phyloP scores from a whole-genome alignment of 257 asterid genomes.

The Nicotiana benthamiana region DNA sequence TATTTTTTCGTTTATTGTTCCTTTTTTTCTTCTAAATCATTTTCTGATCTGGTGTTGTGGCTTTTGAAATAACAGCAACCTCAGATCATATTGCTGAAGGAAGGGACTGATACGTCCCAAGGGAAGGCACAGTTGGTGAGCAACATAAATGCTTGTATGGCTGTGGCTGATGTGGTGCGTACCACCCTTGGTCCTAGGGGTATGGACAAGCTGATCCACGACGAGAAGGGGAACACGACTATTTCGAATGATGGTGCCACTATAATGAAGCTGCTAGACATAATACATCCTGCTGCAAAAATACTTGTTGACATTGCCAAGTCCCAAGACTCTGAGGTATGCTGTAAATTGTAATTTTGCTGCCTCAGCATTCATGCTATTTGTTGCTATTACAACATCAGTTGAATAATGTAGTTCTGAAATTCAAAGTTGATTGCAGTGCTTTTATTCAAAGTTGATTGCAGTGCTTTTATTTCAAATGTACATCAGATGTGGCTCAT shows the following conservation, averaged over 20 bases:
- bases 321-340: slow-evolving; percentile 98
- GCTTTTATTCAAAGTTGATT: background rate
- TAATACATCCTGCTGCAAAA: slow-evolving; percentile 96
- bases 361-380: background rate
- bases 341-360: background rate
- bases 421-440: background rate
- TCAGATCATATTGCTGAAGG: slow-evolving; percentile 90
- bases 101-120: slow-evolving; percentile 98
- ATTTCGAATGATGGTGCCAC: slow-evolving; percentile 99
- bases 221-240: slow-evolving; percentile 95
- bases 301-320: slow-evolving; percentile 97
- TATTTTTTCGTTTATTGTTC: background rate
- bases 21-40: no score
- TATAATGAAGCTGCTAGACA: slow-evolving; percentile 97
- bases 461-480: background rate
- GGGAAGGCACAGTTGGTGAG: slow-evolving; percentile 91
- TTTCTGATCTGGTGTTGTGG: background rate
- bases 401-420: background rate
- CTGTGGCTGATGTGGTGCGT: slow-evolving; percentile 85
- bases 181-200: slow-evolving; percentile 98
- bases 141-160: slow-evolving; percentile 91
- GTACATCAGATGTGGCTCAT: background rate
- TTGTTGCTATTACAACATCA: background rate
- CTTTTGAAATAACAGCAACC: slow-evolving; percentile 69
- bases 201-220: slow-evolving; percentile 98